Evolutionary conservation across 371 early-diverging fungal genomes (phyloP).

Genomic region (Mortierella sp.): DNA sequence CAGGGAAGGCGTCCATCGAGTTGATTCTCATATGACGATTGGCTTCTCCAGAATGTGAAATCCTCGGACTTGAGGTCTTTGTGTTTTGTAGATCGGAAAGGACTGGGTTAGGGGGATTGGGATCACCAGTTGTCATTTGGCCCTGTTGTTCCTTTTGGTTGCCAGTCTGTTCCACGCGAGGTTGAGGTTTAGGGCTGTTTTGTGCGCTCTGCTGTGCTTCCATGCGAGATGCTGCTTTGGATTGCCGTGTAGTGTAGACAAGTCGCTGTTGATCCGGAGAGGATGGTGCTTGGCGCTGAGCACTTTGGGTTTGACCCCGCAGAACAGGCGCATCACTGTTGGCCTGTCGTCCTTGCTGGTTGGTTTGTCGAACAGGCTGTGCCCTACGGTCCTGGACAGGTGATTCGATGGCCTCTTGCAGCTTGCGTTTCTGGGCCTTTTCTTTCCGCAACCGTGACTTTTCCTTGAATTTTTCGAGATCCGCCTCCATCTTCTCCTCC

Average conservation of each 20-base stretch:
- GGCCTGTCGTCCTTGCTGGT: constrained; percentile 30
- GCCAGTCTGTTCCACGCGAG: constrained; percentile 6
- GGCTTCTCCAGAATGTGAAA: constrained; percentile 1
- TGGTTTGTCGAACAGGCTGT: constrained; percentile 47
- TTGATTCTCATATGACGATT: constrained; percentile 38
- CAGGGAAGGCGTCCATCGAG: constrained; percentile 27
- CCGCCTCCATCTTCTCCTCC: constrained; percentile 22
- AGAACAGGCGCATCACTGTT: constrained; percentile 15
- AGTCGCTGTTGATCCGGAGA: constrained; percentile 39
- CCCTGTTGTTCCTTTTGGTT: constrained; percentile 12
- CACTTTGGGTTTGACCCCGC: constrained; percentile 23
- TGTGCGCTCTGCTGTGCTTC: constrained; percentile 23
- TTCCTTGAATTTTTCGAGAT: constrained; percentile 33
- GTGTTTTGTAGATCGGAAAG: not conserved
- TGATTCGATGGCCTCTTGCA: constrained; percentile 30
- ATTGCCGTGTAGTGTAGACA: constrained; percentile 28
- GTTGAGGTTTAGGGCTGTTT: constrained; percentile 19
- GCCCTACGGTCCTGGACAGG: constrained; percentile 40
- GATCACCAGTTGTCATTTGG: not conserved
- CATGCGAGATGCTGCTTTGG: constrained; percentile 19
- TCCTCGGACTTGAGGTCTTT: not conserved
- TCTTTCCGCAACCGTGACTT: constrained; percentile 27
- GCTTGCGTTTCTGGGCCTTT: constrained; percentile 25
- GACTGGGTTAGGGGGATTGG: not conserved
- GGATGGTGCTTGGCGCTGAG: constrained; percentile 23